These are phyloP conservation scores for Dactylellina cionopaga DNA, from an alignment of 2,329 filamentous ascomycete species.

Conservation along the genomic window DNA sequence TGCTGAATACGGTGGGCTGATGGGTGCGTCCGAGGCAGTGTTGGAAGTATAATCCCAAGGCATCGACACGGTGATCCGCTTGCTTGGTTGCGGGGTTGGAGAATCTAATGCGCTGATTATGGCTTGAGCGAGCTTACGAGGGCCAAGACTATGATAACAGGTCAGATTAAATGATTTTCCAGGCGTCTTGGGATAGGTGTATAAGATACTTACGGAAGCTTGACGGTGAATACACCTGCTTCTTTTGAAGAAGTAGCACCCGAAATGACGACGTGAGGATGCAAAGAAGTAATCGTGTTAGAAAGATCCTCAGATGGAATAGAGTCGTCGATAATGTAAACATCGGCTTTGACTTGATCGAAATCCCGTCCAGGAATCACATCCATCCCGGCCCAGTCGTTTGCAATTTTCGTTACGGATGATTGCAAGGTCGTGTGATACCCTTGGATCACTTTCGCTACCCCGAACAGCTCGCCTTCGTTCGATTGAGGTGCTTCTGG, in stretches of 20 bases:
- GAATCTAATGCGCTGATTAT: conserved; percentile 1
- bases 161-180: neutral
- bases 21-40: neutral
- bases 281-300: neutral
- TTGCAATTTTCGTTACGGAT: neutral
- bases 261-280: neutral
- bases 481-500: neutral
- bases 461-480: neutral
- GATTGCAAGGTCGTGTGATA: neutral
- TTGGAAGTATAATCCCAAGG: neutral
- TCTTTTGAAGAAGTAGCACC: neutral
- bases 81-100: neutral
- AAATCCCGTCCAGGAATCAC: neutral
- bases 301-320: neutral
- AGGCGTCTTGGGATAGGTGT: neutral
- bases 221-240: neutral
- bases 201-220: conserved; percentile 13
- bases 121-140: neutral
- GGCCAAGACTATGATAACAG: neutral
- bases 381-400: neutral
- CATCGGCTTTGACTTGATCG: neutral
- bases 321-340: conserved; percentile 12
- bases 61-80: neutral
- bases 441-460: neutral
- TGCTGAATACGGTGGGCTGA: neutral